These are phyloP conservation scores for Pichia sp. DNA, from an alignment of 1,139 yeast species.

Conservation along the genomic window DNA sequence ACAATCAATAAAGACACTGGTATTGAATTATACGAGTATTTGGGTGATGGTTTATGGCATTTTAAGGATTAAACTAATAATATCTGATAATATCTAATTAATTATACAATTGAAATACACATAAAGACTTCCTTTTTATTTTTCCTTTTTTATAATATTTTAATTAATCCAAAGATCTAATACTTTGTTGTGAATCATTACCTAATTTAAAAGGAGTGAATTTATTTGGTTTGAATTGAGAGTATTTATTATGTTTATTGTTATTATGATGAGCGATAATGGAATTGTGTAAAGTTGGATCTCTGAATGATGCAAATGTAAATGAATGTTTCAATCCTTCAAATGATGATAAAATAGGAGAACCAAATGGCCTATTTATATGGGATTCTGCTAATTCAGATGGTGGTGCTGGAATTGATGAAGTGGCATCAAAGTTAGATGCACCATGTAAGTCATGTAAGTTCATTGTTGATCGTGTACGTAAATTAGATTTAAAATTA, in stretches of 20 bases:
- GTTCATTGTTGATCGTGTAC: constrained; percentile 21
- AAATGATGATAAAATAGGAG: background rate
- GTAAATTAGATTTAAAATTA: constrained; percentile 9
- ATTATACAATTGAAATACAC: background rate
- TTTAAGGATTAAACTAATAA: constrained; percentile 29
- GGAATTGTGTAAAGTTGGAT: constrained; percentile 1
- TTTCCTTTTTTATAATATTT: no score
- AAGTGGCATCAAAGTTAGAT: background rate
- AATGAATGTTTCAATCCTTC: constrained; percentile 12
- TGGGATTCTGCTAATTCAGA: background rate
- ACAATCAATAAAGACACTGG: constrained; percentile 83
- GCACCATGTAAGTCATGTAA: constrained; percentile 13
- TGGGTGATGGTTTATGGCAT: constrained; percentile 88
- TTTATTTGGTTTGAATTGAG: background rate
- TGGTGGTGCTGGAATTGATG: background rate
- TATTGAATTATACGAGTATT: constrained; percentile 72
- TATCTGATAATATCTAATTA: constrained; percentile 1
- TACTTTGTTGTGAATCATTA: constrained; percentile 12
- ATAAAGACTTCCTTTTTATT: background rate
- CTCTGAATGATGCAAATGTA: constrained; percentile 13
- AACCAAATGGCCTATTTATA: background rate
- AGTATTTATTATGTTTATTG: background rate
- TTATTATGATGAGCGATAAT: background rate
- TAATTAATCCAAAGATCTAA: constrained; percentile 5
- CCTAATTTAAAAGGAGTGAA: constrained; percentile 8